These are phyloP conservation scores for Akebia trifoliata DNA, from an alignment of 164 flowering plant genomes.

Conservation along the genomic window DNA sequence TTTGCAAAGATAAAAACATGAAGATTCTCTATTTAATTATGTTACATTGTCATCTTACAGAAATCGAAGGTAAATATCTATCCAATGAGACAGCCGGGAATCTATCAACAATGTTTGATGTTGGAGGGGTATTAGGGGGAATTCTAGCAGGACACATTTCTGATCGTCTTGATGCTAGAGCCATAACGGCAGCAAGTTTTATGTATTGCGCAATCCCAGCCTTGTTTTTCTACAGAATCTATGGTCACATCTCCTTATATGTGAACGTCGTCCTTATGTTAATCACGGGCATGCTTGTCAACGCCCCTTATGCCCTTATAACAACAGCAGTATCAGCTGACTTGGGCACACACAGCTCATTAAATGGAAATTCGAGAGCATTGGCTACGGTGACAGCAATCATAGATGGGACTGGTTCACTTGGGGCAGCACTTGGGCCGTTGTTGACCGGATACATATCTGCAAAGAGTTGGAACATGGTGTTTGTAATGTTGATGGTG, in stretches of 20 bases:
- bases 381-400: conserved; percentile 82
- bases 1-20: background rate
- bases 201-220: conserved; percentile 78
- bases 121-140: conserved; percentile 82
- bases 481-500: conserved; percentile 69
- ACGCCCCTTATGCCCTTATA: conserved; percentile 82
- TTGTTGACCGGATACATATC: conserved; percentile 70
- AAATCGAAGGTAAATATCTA: conserved; percentile 55
- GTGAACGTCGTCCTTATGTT: conserved; percentile 57
- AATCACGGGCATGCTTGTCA: conserved; percentile 65
- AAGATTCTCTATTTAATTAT: background rate
- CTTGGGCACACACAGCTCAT: conserved; percentile 65
- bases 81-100: conserved; percentile 60
- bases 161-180: conserved; percentile 65
- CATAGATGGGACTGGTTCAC: conserved; percentile 84
- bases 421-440: conserved; percentile 83
- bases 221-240: conserved; percentile 56
- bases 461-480: conserved; percentile 55
- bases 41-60: conserved; percentile 33
- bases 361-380: conserved; percentile 65
- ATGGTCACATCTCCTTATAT: conserved; percentile 49
- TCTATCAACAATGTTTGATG: conserved; percentile 71
- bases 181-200: conserved; percentile 76
- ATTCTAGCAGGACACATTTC: conserved; percentile 79
- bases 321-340: conserved; percentile 89